Base-by-base conservation (phyloP, 208 protist genomes). In the Acanthamoeba sp. region DNA sequence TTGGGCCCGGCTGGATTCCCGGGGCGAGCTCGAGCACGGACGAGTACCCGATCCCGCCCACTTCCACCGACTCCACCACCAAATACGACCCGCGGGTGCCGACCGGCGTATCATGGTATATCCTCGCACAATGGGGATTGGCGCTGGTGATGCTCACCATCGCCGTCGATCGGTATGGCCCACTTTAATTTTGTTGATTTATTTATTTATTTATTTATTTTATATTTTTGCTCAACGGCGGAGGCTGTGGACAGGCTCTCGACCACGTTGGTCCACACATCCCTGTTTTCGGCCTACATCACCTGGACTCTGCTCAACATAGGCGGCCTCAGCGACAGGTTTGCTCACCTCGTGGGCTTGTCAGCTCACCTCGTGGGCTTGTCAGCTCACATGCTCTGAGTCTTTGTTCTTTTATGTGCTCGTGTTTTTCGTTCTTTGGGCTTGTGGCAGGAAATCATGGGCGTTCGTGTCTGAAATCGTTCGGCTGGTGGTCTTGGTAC, bases 1-100 rank as follows among this genome's bases (percentile, higher is more conserved):
- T 94, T 57, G 91, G 95, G 2, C 96, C 95, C 4, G 95, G 96
- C 18, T 97, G 96, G 96, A 38, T 57, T 9, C 80, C 78, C 22
- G 96, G 93, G 29, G 48, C 48, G 7, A 22, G 22, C 10, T 34
- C 80, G 48, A 18, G 48, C 34, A 9, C 40, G 16, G 27, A 52
- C 1, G 80, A 88, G 32, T 88, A 64, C 48, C 80, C 80, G 16
- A 88, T 88, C 45, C 80, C 80, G 48, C 80, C 80, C n/a, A 38
- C n/a, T 14, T 88, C 80, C 0, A 88, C 45, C 50, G 45, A 88
- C 29, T 52, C 80, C 80, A 88, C 50, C 27, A 62, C 32, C 36
- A 88, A 88, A 59, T 88, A 88, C 14, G 34, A 88, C 48, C 80
- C 80, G 9, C n/a, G 24, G 9, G 4, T 88, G 0, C n/a, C 80